A percentile compares a stretch with the other conserved stretches of the same genome.
These are phyloP conservation scores for Crithidia acanthocephali DNA, from an alignment of 208 protist species.

Conservation along the genomic window DNA sequence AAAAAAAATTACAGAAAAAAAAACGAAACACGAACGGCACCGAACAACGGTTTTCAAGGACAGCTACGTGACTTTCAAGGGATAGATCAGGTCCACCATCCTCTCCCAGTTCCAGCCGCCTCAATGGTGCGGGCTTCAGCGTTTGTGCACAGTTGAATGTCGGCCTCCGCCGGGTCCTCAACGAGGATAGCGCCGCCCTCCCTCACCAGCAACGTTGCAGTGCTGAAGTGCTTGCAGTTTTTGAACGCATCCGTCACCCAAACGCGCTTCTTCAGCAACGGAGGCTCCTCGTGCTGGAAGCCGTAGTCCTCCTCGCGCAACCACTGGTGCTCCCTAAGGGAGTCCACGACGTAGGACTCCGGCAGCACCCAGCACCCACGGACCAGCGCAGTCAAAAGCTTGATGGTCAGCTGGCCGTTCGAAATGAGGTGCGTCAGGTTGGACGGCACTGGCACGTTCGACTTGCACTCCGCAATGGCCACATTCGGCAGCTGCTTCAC, in stretches of 20 bases:
- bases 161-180: slow-evolving; percentile 39
- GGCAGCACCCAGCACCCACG: slow-evolving; percentile 89
- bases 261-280: slow-evolving; percentile 71
- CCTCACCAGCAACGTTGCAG: slow-evolving; percentile 58
- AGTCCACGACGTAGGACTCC: slow-evolving; percentile 75
- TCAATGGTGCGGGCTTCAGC: slow-evolving; percentile 42
- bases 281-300: slow-evolving; percentile 83
- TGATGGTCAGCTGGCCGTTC: slow-evolving; percentile 87
- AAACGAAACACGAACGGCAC: slow-evolving; percentile 9
- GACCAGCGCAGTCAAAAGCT: slow-evolving; percentile 85
- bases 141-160: slow-evolving; percentile 84
- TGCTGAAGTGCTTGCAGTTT: slow-evolving; percentile 73
- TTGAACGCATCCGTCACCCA: slow-evolving; percentile 71
- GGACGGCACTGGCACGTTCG: slow-evolving; percentile 81
- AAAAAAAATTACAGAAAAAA: slow-evolving; percentile 2
- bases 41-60: background rate
- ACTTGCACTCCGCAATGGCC: slow-evolving; percentile 80
- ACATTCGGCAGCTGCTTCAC: slow-evolving; percentile 80
- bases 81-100: slow-evolving; percentile 85
- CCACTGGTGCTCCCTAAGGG: slow-evolving; percentile 57
- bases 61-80: slow-evolving; percentile 55
- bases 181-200: slow-evolving; percentile 78
- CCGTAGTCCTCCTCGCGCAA: slow-evolving; percentile 73
- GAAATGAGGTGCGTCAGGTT: slow-evolving; percentile 90
- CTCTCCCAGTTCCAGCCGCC: slow-evolving; percentile 77